A percentile compares a stretch with the other conserved stretches of the same genome.
These are phyloP conservation scores for Cercospora sojina DNA, from an alignment of 2,329 filamentous ascomycete genomes.

Conservation along the genomic window DNA sequence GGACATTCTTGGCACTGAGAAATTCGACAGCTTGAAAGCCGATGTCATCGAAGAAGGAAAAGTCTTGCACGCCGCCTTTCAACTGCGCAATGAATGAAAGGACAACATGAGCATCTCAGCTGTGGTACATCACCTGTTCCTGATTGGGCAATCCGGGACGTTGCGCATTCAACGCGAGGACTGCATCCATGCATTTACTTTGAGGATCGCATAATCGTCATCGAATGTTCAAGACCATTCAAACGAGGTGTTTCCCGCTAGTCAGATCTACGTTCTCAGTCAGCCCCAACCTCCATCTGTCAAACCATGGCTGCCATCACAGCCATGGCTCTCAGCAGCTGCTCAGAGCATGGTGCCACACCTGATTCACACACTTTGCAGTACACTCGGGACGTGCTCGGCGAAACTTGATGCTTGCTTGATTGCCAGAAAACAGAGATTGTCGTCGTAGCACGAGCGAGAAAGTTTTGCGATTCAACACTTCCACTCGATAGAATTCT, in stretches of 20 bases:
- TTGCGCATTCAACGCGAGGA: not conserved
- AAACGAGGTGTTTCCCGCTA: not conserved
- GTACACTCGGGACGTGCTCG: not conserved
- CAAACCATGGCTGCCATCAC: not conserved
- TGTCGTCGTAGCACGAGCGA: not conserved
- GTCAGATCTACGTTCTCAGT: not conserved
- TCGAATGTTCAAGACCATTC: not conserved
- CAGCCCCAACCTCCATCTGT: not conserved
- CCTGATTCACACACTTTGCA: too few relatives aligned
- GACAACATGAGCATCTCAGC: not conserved
- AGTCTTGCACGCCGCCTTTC: not conserved
- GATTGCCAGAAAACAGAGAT: not conserved
- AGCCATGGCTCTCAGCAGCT: not conserved
- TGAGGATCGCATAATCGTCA: not conserved
- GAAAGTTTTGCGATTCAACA: not conserved
- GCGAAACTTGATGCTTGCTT: not conserved
- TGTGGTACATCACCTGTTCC: not conserved
- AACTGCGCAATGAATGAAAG: not conserved
- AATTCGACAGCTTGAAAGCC: constrained; percentile 5
- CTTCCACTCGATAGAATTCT: not conserved
- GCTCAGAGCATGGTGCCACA: not conserved
- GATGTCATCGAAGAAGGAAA: constrained; percentile 9
- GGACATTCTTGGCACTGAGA: constrained; percentile 6
- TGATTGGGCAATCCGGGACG: not conserved
- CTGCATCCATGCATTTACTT: not conserved